Conservation (phyloP, 2,329 filamentous ascomycete genomes). For the Leptodontidium sp. region DNA sequence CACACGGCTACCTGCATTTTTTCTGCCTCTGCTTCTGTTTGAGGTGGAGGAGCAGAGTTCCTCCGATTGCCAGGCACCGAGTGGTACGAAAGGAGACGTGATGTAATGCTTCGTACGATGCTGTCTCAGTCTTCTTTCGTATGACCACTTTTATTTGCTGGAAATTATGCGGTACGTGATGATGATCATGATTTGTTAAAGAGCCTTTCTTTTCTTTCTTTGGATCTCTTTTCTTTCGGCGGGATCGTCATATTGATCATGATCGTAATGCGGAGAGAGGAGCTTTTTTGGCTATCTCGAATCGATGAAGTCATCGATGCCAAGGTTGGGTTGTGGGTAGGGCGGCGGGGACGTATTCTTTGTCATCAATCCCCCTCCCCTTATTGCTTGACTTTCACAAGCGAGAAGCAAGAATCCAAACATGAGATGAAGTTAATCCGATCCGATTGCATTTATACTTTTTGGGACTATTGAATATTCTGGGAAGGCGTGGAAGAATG, state of each 20-base stretch:
- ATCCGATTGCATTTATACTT: background rate
- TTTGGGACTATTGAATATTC: too few species aligned
- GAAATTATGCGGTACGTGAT: too few species aligned
- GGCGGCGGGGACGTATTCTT: background rate
- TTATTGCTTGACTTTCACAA: too few species aligned
- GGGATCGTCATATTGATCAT: background rate
- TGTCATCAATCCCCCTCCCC: background rate
- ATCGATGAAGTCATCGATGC: slow-evolving; percentile 12
- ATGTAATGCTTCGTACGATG: background rate
- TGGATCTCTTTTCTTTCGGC: background rate
- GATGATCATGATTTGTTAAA: background rate
- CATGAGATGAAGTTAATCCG: background rate
- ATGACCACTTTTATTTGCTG: background rate
- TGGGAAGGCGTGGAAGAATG: too few species aligned
- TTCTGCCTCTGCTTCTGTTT: too few species aligned
- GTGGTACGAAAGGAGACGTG: background rate
- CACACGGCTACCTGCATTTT: slow-evolving; percentile 8
- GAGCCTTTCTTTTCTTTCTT: background rate
- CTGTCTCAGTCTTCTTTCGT: background rate
- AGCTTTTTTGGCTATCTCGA: background rate
- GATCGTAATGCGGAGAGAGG: background rate
- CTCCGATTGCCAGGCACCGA: background rate
- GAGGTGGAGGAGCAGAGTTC: too few species aligned
- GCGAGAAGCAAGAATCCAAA: too few species aligned
- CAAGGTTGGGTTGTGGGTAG: too few species aligned